A percentile compares a stretch with the other conserved stretches of the same genome.
phyloP scores from a whole-genome alignment of 768 basidiomycete species.

The Tricholoma bakamatsutake region DNA sequence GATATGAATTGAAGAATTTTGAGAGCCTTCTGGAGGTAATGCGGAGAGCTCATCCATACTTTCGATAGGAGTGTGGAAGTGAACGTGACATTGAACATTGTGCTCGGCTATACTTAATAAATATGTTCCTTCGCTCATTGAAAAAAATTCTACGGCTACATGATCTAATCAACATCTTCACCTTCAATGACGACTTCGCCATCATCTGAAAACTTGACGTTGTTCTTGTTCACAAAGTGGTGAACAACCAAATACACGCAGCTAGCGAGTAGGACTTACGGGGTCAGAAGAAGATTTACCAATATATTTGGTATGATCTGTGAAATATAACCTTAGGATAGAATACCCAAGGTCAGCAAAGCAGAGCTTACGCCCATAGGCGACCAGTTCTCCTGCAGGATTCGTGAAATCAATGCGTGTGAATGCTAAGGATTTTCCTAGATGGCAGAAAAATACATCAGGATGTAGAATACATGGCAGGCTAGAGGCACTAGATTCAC shows the following conservation, averaged over 20 bases:
- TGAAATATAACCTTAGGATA: slow-evolving; percentile 5
- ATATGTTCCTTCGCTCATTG: not conserved
- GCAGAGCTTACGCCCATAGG: slow-evolving; percentile 65
- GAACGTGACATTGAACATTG: not conserved
- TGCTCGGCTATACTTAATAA: not conserved
- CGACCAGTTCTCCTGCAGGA: slow-evolving; percentile 60
- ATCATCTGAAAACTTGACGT: slow-evolving; percentile 74
- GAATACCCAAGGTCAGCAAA: not conserved
- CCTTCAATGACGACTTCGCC: slow-evolving; percentile 69
- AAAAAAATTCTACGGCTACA: not conserved
- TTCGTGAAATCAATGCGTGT: slow-evolving; percentile 75
- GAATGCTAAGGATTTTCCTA: slow-evolving; percentile 76
- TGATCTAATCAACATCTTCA: slow-evolving; percentile 36
- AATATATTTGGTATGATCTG: slow-evolving; percentile 84
- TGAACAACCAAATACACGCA: slow-evolving; percentile 1
- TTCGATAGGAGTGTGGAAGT: not conserved
- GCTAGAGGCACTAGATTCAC: slow-evolving; percentile 26
- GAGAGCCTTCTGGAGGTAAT: slow-evolving; percentile 29
- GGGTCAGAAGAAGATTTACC: slow-evolving; percentile 55
- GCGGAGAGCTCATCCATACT: slow-evolving; percentile 33
- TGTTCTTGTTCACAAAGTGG: slow-evolving; percentile 39
- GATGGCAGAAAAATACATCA: slow-evolving; percentile 2
- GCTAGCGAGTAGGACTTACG: slow-evolving; percentile 21
- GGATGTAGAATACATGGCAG: not conserved
- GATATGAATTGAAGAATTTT: slow-evolving; percentile 22